Percentiles rank a stretch among this genome's conserved stretches.
These are phyloP conservation scores for Ceriops zippeliana DNA, from an alignment of 345 rosid species.

Conservation along the genomic window DNA sequence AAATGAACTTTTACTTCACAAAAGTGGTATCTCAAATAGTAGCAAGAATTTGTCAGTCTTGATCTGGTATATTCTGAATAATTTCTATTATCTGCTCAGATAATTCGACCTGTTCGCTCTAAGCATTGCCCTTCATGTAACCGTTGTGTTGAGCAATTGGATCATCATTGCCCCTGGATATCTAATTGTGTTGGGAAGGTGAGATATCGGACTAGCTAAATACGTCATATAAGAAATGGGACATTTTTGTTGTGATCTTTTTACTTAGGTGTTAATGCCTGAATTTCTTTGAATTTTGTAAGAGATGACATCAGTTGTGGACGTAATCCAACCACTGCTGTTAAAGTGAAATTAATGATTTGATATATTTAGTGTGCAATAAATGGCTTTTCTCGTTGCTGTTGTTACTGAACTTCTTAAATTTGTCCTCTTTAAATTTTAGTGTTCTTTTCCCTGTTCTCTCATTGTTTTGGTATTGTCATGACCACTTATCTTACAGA, in stretches of 20 bases:
- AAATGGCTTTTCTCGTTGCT: not conserved
- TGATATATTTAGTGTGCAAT: too few relatives aligned
- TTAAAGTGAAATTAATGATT: too few relatives aligned
- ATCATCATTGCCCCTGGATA: slow-evolving; percentile 99
- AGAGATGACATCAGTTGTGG: too few relatives aligned
- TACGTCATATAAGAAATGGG: too few relatives aligned
- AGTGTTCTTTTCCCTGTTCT: not conserved
- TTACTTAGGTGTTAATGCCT: not conserved
- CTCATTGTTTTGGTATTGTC: not conserved
- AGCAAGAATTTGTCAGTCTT: not conserved
- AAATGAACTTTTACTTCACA: slow-evolving; percentile 11
- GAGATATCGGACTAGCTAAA: slow-evolving; percentile 17
- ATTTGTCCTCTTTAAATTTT: not conserved
- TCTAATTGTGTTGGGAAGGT: slow-evolving; percentile 99
- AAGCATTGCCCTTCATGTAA: slow-evolving; percentile 91
- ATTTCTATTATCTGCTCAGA: slow-evolving; percentile 38
- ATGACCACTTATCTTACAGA: slow-evolving; percentile 42
- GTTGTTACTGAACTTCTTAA: not conserved
- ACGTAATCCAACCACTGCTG: too few relatives aligned
- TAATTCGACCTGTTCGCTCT: slow-evolving; percentile 90
- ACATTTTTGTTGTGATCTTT: not conserved
- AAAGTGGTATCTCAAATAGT: not conserved
- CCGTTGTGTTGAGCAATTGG: slow-evolving; percentile 89
- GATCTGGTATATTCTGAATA: slow-evolving; percentile 9
- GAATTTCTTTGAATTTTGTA: not conserved